phyloP scores from a whole-genome alignment of 176 grass and related monocot species.

The Oryza australiensis region DNA sequence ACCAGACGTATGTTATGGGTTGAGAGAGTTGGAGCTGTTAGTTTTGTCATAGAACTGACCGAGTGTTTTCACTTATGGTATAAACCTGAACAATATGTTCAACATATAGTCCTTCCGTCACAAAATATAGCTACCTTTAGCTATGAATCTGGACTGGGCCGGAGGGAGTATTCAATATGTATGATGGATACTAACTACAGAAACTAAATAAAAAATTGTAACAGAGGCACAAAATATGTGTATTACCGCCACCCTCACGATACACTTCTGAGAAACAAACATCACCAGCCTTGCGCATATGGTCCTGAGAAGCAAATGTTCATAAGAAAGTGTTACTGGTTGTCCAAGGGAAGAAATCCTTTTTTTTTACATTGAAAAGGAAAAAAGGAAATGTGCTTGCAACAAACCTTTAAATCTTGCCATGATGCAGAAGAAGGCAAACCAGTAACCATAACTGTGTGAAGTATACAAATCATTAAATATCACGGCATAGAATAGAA shows the following conservation, averaged over 20 bases:
- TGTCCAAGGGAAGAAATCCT: background rate
- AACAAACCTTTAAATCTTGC: conserved; percentile 93
- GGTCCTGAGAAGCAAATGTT: conserved; percentile 56
- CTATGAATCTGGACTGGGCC: too few relatives aligned
- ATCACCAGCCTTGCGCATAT: conserved; percentile 97
- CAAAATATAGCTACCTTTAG: too few relatives aligned
- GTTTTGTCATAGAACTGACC: background rate
- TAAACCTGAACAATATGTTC: background rate
- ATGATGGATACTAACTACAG: background rate
- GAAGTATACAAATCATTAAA: conserved; percentile 5
- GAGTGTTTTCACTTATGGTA: background rate
- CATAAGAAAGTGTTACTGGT: background rate
- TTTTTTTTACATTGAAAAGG: background rate
- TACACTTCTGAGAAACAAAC: conserved; percentile 97
- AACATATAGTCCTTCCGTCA: background rate
- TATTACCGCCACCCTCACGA: conserved; percentile 79
- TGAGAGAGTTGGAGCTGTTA: background rate
- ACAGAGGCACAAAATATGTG: conserved; percentile 1
- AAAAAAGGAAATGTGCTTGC: background rate
- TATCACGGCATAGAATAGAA: background rate
- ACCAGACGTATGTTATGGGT: background rate
- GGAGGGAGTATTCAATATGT: background rate
- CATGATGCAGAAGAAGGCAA: conserved; percentile 96
- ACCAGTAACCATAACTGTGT: conserved; percentile 73
- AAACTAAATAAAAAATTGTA: background rate